Evolutionary conservation across 2,329 filamentous ascomycete species (phyloP), one percentile per base, ranked within the genome.

Genomic region (Bisporella sp.): DNA sequence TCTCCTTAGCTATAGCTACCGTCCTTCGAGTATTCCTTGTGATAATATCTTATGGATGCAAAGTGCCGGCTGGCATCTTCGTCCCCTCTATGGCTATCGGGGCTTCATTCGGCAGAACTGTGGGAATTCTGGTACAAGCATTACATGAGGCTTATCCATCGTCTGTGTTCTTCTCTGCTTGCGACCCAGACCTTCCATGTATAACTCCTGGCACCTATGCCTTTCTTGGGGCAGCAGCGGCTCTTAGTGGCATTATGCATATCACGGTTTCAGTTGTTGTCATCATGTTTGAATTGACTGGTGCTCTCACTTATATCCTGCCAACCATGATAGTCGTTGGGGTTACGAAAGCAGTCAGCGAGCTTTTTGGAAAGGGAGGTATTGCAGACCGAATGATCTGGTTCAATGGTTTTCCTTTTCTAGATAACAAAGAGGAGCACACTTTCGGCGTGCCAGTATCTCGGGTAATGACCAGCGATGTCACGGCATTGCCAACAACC

Each of bases 281-380:
- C 62, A 99, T 99, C 68, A 97, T 99, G 93, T 97, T 97, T 64
- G 93, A 99, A 69, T 78, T 99, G 45, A 99, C 93, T 0, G 93
- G 93, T n/a, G 93, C 93, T 5, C 73, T 97, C 53, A 96, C 91
- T 1, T 99, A 99, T 64, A 97, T 99, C 57, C 73, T 99, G 31
- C 93, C 93, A 0, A 97, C 92, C 11, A 99, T 99, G 93, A 96
- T 99, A 60, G 93, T 97, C 1, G 93, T 97, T 2, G 93, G 93
- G 45, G 87, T 96, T 32, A 97, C 92, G 39, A 99, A 99, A 73
- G 88, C 88, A 11, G 88, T 99, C 44, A 84, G 87, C 54, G 89
- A 95, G 58, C 76, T 90, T 9, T 93, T 95, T 63, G 89, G 90
- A n/a, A 95, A 92, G 65, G 93, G 92, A 31, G 93, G 93, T 44